Evolutionary conservation across 1,284 basidiomycete species (phyloP).

Genomic region (Exobasidium cylindrosporum): DNA sequence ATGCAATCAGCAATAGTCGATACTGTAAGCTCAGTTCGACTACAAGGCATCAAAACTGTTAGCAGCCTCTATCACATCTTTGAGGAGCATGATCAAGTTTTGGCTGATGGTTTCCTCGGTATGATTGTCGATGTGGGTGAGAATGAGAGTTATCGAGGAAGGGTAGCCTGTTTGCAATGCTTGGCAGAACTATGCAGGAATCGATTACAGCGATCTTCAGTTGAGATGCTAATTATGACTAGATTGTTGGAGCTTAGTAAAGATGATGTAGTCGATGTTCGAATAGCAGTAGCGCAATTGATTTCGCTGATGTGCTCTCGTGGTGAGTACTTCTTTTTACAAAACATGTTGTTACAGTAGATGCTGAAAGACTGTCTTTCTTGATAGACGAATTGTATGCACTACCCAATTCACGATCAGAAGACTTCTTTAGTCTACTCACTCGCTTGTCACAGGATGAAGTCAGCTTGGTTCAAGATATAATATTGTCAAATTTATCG

Average conservation of each 20-base stretch:
- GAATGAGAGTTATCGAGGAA: slow-evolving; percentile 44
- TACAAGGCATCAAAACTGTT: slow-evolving; percentile 65
- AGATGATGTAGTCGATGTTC: slow-evolving; percentile 73
- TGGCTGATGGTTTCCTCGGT: slow-evolving; percentile 48
- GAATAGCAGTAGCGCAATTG: slow-evolving; percentile 76
- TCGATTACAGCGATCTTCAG: slow-evolving; percentile 48
- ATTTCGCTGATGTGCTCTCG: slow-evolving; percentile 60
- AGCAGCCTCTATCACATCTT: slow-evolving; percentile 36
- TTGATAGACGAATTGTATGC: slow-evolving; percentile 53
- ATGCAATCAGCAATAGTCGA: slow-evolving; percentile 72
- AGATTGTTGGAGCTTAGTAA: slow-evolving; percentile 68
- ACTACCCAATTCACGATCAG: slow-evolving; percentile 33
- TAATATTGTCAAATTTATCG: slow-evolving; percentile 19
- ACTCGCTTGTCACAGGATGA: slow-evolving; percentile 30
- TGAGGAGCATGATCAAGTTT: slow-evolving; percentile 36
- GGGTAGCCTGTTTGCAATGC: slow-evolving; percentile 42
- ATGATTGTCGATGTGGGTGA: slow-evolving; percentile 48
- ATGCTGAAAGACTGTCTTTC: slow-evolving; percentile 57
- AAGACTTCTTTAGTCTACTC: slow-evolving; percentile 36
- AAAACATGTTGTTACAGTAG: too few species aligned
- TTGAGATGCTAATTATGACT: slow-evolving; percentile 66
- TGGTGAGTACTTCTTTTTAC: too few species aligned
- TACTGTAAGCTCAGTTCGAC: slow-evolving; percentile 76
- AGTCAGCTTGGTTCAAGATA: slow-evolving; percentile 40
- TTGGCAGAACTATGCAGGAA: slow-evolving; percentile 36